Evolutionary conservation across 257 asterid genomes (phyloP).

Genomic region (Craterostigma plantagineum): DNA sequence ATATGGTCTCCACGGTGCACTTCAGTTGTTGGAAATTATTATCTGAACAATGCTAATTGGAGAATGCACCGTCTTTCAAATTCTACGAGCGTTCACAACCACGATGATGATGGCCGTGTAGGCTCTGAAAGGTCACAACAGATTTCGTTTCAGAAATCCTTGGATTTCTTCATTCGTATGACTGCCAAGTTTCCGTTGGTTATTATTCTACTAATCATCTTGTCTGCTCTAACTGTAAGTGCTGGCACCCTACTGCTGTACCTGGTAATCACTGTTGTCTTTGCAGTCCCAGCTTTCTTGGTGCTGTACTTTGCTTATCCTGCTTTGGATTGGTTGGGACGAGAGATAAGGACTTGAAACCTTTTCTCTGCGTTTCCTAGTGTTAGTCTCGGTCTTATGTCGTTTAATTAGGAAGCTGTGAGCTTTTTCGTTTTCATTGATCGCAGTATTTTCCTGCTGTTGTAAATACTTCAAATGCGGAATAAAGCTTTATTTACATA

Average conservation of each 20-base stretch:
- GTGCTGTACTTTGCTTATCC: constrained; percentile 89
- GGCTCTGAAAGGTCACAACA: constrained; percentile 36
- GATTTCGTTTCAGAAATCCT: constrained; percentile 36
- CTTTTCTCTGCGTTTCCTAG: too few relatives aligned
- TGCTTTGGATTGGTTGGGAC: constrained; percentile 81
- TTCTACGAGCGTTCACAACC: constrained; percentile 9
- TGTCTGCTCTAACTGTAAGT: constrained; percentile 76
- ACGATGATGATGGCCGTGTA: constrained; percentile 11
- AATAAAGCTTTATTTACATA: constrained; percentile 8
- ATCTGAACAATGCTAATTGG: constrained; percentile 3
- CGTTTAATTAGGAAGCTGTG: constrained; percentile 11
- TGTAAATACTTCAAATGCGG: constrained; percentile 75
- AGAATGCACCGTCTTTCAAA: constrained; percentile 18
- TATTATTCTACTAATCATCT: constrained; percentile 46
- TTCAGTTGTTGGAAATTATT: constrained; percentile 15
- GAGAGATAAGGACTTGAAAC: constrained; percentile 64
- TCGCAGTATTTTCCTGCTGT: constrained; percentile 41
- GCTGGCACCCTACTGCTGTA: constrained; percentile 74
- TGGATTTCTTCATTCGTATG: constrained; percentile 54
- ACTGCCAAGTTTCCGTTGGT: constrained; percentile 82
- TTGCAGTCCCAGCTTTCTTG: constrained; percentile 73
- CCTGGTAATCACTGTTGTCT: constrained; percentile 51
- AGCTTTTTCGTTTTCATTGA: constrained; percentile 56
- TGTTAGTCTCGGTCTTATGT: constrained; percentile 2
- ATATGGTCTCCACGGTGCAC: constrained; percentile 29